A percentile compares a stretch with the other conserved stretches of the same genome.
Conservation (phyloP, 495 filamentous ascomycete species). For the Entonaema liquescens region DNA sequence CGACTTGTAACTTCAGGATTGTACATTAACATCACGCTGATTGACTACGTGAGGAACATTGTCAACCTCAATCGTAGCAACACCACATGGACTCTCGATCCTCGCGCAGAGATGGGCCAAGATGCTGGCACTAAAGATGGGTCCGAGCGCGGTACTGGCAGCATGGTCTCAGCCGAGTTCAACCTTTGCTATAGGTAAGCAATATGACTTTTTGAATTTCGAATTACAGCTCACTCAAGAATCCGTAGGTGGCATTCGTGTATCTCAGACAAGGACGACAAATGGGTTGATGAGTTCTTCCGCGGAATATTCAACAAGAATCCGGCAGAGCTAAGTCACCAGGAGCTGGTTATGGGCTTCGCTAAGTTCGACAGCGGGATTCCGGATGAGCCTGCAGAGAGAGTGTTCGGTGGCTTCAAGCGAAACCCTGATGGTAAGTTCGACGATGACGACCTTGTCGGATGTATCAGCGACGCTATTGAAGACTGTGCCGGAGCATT, state of each 20-base stretch:
- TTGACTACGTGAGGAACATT: constrained; percentile 84
- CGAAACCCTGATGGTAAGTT: constrained; percentile 68
- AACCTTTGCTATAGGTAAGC: constrained; percentile 55
- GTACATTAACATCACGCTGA: constrained; percentile 80
- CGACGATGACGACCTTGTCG: constrained; percentile 72
- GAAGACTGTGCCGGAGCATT: constrained; percentile 70
- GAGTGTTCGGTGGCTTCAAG: constrained; percentile 70
- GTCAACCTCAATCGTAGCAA: constrained; percentile 77
- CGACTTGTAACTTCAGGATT: constrained; percentile 79
- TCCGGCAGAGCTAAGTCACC: constrained; percentile 56
- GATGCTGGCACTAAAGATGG: constrained; percentile 55
- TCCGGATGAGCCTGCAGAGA: constrained; percentile 68
- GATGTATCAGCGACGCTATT: constrained; percentile 70
- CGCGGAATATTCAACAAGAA: constrained; percentile 70
- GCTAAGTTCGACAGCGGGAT: constrained; percentile 66
- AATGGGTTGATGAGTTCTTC: constrained; percentile 76
- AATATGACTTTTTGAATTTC: too few species aligned
- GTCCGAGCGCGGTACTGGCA: constrained; percentile 69
- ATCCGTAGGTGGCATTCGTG: constrained; percentile 72
- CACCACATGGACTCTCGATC: constrained; percentile 81
- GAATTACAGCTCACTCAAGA: constrained; percentile 23
- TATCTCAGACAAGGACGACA: constrained; percentile 74
- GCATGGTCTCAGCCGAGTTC: constrained; percentile 77
- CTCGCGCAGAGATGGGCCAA: constrained; percentile 64
- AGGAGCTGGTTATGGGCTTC: constrained; percentile 68